Conservation (phyloP, 345 rosid genomes). For the Bruguiera sexangula region DNA sequence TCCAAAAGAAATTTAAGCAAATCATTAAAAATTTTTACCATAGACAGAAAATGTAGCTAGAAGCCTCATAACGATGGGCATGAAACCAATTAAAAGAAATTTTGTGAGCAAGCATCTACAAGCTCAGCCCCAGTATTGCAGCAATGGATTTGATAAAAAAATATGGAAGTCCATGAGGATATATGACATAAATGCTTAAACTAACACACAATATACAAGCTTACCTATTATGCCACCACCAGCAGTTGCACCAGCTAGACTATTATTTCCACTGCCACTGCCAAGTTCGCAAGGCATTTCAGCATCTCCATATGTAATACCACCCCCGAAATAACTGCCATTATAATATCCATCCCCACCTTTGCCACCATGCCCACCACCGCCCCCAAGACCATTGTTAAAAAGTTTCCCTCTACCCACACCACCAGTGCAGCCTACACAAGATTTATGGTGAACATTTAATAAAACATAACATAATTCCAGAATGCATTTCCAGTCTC, state of each 20-base stretch:
- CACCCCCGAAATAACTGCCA: constrained; percentile 68
- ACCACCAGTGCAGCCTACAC: constrained; percentile 84
- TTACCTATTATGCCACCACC: constrained; percentile 94
- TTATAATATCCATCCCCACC: constrained; percentile 82
- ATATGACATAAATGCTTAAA: neutral
- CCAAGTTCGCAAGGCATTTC: constrained; percentile 97
- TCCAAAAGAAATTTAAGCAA: no score
- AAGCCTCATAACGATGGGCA: neutral
- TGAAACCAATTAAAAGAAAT: neutral
- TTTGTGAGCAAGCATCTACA: no score
- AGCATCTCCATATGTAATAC: constrained; percentile 68
- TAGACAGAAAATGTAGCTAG: neutral
- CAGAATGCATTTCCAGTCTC: neutral
- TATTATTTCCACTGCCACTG: constrained; percentile 86
- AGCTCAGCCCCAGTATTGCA: no score
- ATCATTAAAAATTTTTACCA: no score
- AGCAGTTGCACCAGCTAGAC: constrained; percentile 59
- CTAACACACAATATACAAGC: neutral
- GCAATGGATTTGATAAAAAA: no score
- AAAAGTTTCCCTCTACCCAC: constrained; percentile 71
- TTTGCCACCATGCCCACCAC: constrained; percentile 95
- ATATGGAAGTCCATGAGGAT: no score
- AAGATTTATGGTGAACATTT: constrained; percentile 13
- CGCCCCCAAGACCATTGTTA: constrained; percentile 73
- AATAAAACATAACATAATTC: constrained; percentile 3